These are phyloP conservation scores for Nematocida parisii DNA, from an alignment of 371 early-diverging fungal species.

Conservation along the genomic window DNA sequence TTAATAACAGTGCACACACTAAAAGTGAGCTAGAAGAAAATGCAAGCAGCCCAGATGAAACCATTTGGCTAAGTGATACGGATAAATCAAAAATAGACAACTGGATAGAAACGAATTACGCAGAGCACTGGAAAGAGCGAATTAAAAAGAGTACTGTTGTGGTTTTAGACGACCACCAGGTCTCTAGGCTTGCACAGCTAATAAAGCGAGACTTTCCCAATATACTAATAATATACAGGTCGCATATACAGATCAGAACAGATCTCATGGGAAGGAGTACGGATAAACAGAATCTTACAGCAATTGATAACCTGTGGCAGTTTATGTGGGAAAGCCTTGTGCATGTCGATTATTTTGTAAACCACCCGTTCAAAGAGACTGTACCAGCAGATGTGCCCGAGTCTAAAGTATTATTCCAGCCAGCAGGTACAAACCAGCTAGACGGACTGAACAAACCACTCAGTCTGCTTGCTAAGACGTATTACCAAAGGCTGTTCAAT, in stretches of 20 bases:
- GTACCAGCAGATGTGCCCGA: slow-evolving; percentile 74
- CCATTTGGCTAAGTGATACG: slow-evolving; percentile 72
- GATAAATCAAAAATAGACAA: slow-evolving; percentile 74
- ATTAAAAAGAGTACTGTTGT: slow-evolving; percentile 75
- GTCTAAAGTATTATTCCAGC: slow-evolving; percentile 73
- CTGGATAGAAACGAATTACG: slow-evolving; percentile 76
- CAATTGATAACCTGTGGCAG: slow-evolving; percentile 67
- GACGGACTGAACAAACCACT: slow-evolving; percentile 74
- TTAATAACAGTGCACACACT: background rate
- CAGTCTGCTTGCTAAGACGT: slow-evolving; percentile 59
- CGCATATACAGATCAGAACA: slow-evolving; percentile 76
- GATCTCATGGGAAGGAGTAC: slow-evolving; percentile 72
- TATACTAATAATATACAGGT: slow-evolving; percentile 76
- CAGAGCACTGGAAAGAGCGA: slow-evolving; percentile 75
- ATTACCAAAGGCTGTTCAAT: slow-evolving; percentile 77
- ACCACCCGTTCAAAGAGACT: slow-evolving; percentile 76
- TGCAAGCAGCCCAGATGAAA: slow-evolving; percentile 26
- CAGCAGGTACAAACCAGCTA: slow-evolving; percentile 74
- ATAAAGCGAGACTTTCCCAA: slow-evolving; percentile 74
- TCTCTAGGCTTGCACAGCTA: slow-evolving; percentile 74
- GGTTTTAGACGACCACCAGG: slow-evolving; percentile 80
- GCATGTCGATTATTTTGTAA: slow-evolving; percentile 75
- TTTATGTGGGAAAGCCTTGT: slow-evolving; percentile 76
- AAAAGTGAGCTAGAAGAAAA: background rate
- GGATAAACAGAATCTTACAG: slow-evolving; percentile 9